These are phyloP conservation scores for Entomortierella chlamydospora DNA, from an alignment of 192 early-diverging fungal genomes.

Conservation along the genomic window DNA sequence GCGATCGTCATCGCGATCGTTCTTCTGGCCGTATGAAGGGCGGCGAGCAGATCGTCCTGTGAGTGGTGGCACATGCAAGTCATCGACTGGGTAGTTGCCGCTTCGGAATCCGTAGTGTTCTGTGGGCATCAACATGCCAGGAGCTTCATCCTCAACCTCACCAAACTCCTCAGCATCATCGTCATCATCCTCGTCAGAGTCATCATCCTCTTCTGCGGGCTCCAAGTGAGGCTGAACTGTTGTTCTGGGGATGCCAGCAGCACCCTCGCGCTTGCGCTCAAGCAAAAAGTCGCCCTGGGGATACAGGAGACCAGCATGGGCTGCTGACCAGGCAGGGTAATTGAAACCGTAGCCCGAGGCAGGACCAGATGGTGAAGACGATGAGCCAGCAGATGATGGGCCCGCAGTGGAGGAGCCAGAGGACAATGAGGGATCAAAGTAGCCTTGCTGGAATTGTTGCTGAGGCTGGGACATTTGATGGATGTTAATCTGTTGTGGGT, in stretches of 20 bases:
- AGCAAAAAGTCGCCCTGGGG: conserved; percentile 30
- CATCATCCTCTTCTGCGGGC: conserved; percentile 19
- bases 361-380: conserved; percentile 23
- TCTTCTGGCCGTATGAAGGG: conserved; percentile 13
- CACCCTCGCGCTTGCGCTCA: conserved; percentile 42
- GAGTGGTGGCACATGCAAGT: conserved; percentile 23
- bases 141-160: conserved; percentile 13
- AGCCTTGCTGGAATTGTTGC: conserved; percentile 21
- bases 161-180: conserved; percentile 26
- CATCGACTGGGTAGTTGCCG: conserved; percentile 13
- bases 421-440: conserved; percentile 20
- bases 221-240: conserved; percentile 25
- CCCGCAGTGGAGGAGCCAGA: conserved; percentile 23
- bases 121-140: not conserved
- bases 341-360: conserved; percentile 10
- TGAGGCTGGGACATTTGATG: conserved; percentile 8
- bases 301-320: conserved; percentile 10
- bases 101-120: conserved; percentile 5
- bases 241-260: conserved; percentile 8
- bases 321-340: conserved; percentile 12
- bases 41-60: conserved; percentile 12
- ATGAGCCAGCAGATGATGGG: conserved; percentile 22
- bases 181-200: conserved; percentile 33
- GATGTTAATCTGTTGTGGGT: conserved; percentile 27
- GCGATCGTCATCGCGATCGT: conserved; percentile 17